These are phyloP conservation scores for Eucalyptus cloeziana DNA, from an alignment of 345 rosid species.

Conservation along the genomic window DNA sequence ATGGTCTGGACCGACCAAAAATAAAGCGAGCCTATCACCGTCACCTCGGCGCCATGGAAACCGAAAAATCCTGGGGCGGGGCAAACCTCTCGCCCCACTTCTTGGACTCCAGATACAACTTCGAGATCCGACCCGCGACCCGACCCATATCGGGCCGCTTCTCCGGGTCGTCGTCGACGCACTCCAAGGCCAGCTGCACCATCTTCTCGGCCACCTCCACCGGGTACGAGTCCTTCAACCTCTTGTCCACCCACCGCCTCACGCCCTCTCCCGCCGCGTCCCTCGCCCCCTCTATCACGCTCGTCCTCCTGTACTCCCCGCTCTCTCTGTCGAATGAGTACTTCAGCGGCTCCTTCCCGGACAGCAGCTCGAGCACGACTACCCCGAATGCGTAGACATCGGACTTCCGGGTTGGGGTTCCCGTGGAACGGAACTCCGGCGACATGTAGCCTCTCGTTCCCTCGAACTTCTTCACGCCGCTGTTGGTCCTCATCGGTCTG, in stretches of 20 bases:
- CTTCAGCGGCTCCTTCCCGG: slow-evolving; percentile 34
- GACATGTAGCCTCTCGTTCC: slow-evolving; percentile 50
- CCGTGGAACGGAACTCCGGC: slow-evolving; percentile 21
- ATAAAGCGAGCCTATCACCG: background rate
- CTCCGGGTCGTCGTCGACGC: slow-evolving; percentile 33
- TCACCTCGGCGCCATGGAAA: slow-evolving; percentile 41
- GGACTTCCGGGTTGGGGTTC: slow-evolving; percentile 16
- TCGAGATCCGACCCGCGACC: slow-evolving; percentile 29
- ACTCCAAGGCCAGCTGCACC: slow-evolving; percentile 33
- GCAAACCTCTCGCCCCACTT: slow-evolving; percentile 29
- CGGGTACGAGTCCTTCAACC: slow-evolving; percentile 46
- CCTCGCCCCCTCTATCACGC: slow-evolving; percentile 30
- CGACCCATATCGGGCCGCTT: slow-evolving; percentile 44
- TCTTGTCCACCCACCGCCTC: slow-evolving; percentile 47
- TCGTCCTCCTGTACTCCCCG: slow-evolving; percentile 14
- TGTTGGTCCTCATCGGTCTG: background rate
- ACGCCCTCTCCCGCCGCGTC: slow-evolving; percentile 10
- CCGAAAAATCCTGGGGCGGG: slow-evolving; percentile 26
- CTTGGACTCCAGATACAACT: slow-evolving; percentile 28
- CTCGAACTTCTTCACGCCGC: slow-evolving; percentile 12
- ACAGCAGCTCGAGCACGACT: slow-evolving; percentile 29
- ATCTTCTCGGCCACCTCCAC: slow-evolving; percentile 44
- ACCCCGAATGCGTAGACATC: slow-evolving; percentile 50
- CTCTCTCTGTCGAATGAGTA: slow-evolving; percentile 11
- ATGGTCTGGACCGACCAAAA: background rate